A percentile compares a stretch with the other conserved stretches of the same genome.
Evolutionary conservation across 306 rosid species (phyloP).

Genomic region (Hylodesmum podocarpum): DNA sequence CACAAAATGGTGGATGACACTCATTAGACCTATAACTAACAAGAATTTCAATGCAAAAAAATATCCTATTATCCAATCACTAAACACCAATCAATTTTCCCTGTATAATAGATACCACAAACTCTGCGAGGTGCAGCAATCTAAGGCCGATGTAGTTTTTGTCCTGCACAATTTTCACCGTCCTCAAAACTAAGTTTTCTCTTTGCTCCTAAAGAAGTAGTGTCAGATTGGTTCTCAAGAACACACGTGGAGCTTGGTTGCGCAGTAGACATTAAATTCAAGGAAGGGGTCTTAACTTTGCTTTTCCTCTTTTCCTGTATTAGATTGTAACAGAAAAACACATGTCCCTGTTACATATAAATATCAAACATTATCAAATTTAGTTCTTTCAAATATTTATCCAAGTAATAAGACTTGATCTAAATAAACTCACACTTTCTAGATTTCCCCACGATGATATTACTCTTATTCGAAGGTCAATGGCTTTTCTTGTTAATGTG

Average conservation of each 20-base stretch:
- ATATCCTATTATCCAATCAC: slow-evolving; percentile 51
- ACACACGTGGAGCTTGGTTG: slow-evolving; percentile 42
- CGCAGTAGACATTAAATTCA: slow-evolving; percentile 40
- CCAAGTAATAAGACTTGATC: not conserved
- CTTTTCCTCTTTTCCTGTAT: slow-evolving; percentile 55
- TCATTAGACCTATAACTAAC: slow-evolving; percentile 52
- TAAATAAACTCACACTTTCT: slow-evolving; percentile 62
- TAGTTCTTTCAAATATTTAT: not conserved
- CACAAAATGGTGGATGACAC: slow-evolving; percentile 49
- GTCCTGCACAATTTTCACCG: slow-evolving; percentile 40
- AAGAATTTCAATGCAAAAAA: slow-evolving; percentile 37
- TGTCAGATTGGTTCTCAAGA: slow-evolving; percentile 48
- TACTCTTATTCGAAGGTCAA: slow-evolving; percentile 53
- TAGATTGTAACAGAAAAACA: slow-evolving; percentile 61
- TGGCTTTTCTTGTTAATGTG: slow-evolving; percentile 46
- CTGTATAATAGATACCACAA: slow-evolving; percentile 22
- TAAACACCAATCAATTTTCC: slow-evolving; percentile 43
- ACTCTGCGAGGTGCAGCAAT: slow-evolving; percentile 32
- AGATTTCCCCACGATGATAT: slow-evolving; percentile 55
- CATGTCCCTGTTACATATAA: slow-evolving; percentile 60
- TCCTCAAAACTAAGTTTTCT: slow-evolving; percentile 71
- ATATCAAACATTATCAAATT: slow-evolving; percentile 19
- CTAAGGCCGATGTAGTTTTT: slow-evolving; percentile 52
- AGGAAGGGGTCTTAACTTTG: slow-evolving; percentile 55
- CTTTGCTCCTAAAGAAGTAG: slow-evolving; percentile 54